Base-by-base conservation (phyloP, 202 grass and related monocot genomes). In the Panicum virgatum region DNA sequence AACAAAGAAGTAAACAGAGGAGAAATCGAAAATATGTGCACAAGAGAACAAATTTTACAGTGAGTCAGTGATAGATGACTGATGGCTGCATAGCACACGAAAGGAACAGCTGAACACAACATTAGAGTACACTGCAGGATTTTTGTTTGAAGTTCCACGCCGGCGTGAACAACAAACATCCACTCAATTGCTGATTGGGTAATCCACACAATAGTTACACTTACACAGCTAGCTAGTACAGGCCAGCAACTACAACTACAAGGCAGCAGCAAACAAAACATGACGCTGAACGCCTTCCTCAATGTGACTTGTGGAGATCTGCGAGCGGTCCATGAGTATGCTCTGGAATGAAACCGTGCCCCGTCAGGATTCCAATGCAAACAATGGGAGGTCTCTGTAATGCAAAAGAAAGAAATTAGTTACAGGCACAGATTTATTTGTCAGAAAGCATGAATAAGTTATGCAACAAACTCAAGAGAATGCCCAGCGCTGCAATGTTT, bases 271-370 rank as follows among this genome's bases (percentile, higher is more conserved):
- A 79, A 81, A 80, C 57, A 82, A 68, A 82, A 74, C 36, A 83
- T 43, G 7, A 6, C 1, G 51, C 68, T 18, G 66, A 79, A 75
- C 13, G 44, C 82, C 22, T 50, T 50, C 50, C 39, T 86, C 32
- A 78, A 3, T 87, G 53, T 23, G 81, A 83, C 52, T 89, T 90
- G 3, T 83, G 68, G 76, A 93, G 69, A 61, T 90, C 84, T 26
- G 90, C 92, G 46, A 95, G 90, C 25, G 91, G 52, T 67, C 85
- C 86, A 40, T 81, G 88, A 76, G 93, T 88, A 84, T 93, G 96
- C 76, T 98, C 92, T 0, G 73, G 96, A 88, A 95, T 90, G 60
- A 93, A 89, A 53, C 91, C 92, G 52, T 98, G 96, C 66, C 96
- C 83, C 10, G 92, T 98, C 39, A 98, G 88, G 79, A 95, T 93